Conservation (phyloP, 495 filamentous ascomycete genomes). For the Neurospora cerealis region DNA sequence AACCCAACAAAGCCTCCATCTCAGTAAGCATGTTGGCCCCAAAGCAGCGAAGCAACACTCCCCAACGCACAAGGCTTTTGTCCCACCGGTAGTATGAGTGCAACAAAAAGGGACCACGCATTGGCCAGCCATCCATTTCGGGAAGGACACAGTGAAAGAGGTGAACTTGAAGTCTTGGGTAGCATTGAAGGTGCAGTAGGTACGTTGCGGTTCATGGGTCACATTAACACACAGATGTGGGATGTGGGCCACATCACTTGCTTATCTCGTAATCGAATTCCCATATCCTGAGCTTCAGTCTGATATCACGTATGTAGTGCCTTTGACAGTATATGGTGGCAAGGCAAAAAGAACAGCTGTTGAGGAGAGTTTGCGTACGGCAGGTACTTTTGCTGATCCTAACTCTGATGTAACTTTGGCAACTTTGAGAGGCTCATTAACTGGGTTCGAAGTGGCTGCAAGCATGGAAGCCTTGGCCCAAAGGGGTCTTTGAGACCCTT, state of each 20-base stretch:
- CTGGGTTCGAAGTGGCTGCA: too few species aligned
- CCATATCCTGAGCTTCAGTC: not conserved
- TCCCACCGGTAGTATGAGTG: not conserved
- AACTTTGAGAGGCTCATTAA: too few species aligned
- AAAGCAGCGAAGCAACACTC: not conserved
- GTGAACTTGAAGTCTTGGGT: not conserved
- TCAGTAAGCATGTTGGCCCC: not conserved
- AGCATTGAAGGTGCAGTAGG: not conserved
- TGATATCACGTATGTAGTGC: not conserved
- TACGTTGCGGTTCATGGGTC: not conserved
- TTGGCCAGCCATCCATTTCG: not conserved
- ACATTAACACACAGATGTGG: not conserved
- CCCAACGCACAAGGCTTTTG: not conserved
- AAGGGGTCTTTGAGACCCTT: not conserved
- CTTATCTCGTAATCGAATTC: not conserved
- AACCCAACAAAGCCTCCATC: not conserved
- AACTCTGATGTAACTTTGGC: not conserved
- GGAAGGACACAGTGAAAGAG: not conserved
- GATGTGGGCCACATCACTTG: not conserved
- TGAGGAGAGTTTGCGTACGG: not conserved
- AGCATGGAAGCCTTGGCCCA: too few species aligned
- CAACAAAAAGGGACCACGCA: not conserved
- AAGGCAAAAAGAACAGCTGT: not conserved
- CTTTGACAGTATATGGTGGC: not conserved
- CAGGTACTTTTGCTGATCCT: not conserved